These are phyloP conservation scores for Xylaria flabelliformis DNA, from an alignment of 495 filamentous ascomycete genomes.

Conservation along the genomic window DNA sequence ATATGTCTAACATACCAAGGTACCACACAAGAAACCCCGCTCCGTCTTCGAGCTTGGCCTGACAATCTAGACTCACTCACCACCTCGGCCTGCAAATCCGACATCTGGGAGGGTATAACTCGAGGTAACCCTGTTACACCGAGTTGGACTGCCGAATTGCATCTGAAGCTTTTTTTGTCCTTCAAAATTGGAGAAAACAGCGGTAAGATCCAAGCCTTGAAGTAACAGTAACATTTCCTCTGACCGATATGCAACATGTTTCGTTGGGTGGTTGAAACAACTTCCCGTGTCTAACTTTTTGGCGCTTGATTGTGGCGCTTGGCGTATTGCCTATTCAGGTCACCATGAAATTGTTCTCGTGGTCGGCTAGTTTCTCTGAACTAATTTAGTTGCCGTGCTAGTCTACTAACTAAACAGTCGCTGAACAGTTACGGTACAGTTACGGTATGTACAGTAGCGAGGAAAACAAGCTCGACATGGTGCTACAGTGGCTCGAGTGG, in stretches of 20 bases:
- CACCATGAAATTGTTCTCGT: constrained; percentile 5
- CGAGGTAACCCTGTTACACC: background rate
- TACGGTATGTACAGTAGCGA: no score
- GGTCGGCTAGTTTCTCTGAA: background rate
- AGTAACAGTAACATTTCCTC: background rate
- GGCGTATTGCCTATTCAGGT: constrained; percentile 4
- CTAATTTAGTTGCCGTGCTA: background rate
- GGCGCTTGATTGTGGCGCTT: constrained; percentile 11
- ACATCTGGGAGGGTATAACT: background rate
- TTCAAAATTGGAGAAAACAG: background rate
- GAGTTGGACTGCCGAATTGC: background rate
- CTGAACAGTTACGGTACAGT: background rate
- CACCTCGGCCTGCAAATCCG: background rate
- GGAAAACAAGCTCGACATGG: background rate
- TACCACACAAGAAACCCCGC: background rate
- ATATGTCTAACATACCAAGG: background rate
- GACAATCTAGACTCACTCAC: background rate
- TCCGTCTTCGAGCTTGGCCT: background rate
- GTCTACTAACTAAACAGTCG: background rate
- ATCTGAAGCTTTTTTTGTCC: background rate
- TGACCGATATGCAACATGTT: background rate
- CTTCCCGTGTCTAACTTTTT: background rate
- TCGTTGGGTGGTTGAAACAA: background rate
- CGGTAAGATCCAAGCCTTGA: background rate
- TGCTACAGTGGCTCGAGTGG: background rate